Conservation (phyloP, 768 basidiomycete genomes). For the Leccinum olivaceopallidum region DNA sequence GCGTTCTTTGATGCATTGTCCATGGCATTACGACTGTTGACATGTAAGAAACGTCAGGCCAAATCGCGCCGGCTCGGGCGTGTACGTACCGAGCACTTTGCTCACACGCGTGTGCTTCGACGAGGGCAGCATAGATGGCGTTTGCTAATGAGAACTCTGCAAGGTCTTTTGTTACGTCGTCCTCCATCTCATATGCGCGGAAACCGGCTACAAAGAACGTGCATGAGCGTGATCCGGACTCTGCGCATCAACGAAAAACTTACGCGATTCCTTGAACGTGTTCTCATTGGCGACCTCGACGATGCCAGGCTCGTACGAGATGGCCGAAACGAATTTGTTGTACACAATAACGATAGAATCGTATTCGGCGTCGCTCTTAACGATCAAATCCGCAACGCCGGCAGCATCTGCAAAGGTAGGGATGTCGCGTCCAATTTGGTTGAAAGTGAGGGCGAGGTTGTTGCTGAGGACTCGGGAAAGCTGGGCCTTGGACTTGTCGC, state of each 20-base stretch:
- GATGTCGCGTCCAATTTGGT: slow-evolving; percentile 96
- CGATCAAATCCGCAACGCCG: slow-evolving; percentile 89
- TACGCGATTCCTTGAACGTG: slow-evolving; percentile 78
- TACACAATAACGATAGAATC: slow-evolving; percentile 82
- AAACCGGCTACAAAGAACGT: slow-evolving; percentile 62
- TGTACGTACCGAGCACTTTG: slow-evolving; percentile 76
- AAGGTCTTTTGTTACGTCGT: slow-evolving; percentile 91
- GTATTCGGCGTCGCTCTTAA: slow-evolving; percentile 81
- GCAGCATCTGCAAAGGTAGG: slow-evolving; percentile 97
- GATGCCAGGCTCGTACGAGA: slow-evolving; percentile 82
- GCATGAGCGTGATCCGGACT: slow-evolving; percentile 4
- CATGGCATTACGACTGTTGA: slow-evolving; percentile 88
- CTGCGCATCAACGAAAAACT: slow-evolving; percentile 31
- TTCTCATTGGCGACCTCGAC: slow-evolving; percentile 82
- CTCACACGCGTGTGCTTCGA: slow-evolving; percentile 95
- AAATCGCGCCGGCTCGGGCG: too few species aligned
- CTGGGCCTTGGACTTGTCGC: slow-evolving; percentile 97
- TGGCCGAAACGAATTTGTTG: slow-evolving; percentile 85
- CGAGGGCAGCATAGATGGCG: slow-evolving; percentile 91
- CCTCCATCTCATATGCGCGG: slow-evolving; percentile 97
- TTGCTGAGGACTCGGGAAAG: slow-evolving; percentile 63
- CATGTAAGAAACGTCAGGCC: neutral
- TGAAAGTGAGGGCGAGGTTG: slow-evolving; percentile 85
- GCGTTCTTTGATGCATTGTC: slow-evolving; percentile 99
- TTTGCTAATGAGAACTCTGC: slow-evolving; percentile 96